These are phyloP conservation scores for Mucor indicus DNA, from an alignment of 371 early-diverging fungal genomes.

Conservation along the genomic window DNA sequence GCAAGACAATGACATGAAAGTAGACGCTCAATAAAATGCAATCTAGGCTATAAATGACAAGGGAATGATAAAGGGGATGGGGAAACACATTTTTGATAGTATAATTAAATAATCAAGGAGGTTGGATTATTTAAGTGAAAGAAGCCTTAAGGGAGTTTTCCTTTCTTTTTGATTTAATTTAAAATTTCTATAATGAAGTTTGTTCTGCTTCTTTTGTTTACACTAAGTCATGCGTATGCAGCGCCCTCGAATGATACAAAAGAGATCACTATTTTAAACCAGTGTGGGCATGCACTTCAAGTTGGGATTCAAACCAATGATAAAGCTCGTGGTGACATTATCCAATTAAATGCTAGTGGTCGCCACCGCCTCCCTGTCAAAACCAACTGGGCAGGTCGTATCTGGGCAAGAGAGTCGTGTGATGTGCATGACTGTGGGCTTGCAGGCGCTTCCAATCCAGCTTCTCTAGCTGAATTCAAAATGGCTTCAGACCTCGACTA, in stretches of 20 bases:
- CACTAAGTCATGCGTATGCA: not conserved
- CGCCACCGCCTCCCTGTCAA: slow-evolving; percentile 6
- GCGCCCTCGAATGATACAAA: not conserved
- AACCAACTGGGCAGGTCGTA: slow-evolving; percentile 27
- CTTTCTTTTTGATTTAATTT: no score
- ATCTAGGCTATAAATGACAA: not conserved
- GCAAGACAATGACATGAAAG: slow-evolving; percentile 1
- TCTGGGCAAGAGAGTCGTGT: slow-evolving; percentile 35
- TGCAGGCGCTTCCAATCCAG: slow-evolving; percentile 30
- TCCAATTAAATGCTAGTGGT: slow-evolving; percentile 2
- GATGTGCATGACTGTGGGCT: slow-evolving; percentile 17
- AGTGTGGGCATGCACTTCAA: slow-evolving; percentile 18
- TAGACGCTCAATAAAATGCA: no score
- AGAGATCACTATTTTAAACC: slow-evolving; percentile 12
- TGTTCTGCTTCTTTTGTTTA: not conserved
- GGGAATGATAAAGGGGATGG: slow-evolving; percentile 1
- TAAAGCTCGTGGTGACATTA: slow-evolving; percentile 5
- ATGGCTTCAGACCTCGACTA: slow-evolving; percentile 30
- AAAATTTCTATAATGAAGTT: no score
- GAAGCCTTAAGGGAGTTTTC: no score
- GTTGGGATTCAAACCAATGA: slow-evolving; percentile 27
- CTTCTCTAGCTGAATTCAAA: slow-evolving; percentile 41
- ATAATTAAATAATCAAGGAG: no score
- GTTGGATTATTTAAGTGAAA: no score
- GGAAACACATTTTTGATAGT: no score